Percentiles rank a stretch among this genome's conserved stretches.
These are phyloP conservation scores for Artomyces pyxidatus DNA, from an alignment of 768 basidiomycete species.

Conservation along the genomic window DNA sequence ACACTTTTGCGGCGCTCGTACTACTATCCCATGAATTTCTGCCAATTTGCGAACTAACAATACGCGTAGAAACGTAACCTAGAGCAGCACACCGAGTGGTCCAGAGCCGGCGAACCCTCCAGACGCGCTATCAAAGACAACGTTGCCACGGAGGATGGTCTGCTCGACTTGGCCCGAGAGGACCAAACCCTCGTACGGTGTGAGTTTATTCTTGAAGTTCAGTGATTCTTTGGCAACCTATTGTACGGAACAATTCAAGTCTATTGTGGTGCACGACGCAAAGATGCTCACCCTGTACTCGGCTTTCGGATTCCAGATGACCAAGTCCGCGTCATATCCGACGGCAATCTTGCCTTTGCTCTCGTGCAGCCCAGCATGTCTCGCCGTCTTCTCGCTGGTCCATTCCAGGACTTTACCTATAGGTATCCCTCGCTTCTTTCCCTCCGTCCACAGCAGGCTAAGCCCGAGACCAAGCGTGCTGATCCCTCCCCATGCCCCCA, in stretches of 20 bases:
- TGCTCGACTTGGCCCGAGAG: slow-evolving; percentile 66
- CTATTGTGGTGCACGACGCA: too few species aligned
- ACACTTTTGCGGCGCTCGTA: too few species aligned
- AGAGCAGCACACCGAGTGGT: slow-evolving; percentile 16
- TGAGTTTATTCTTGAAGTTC: slow-evolving; percentile 90
- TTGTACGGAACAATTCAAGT: neutral
- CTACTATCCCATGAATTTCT: too few species aligned
- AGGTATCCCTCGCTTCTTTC: slow-evolving; percentile 44
- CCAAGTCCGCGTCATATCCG: slow-evolving; percentile 81
- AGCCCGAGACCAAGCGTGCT: slow-evolving; percentile 86
- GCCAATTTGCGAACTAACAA: too few species aligned
- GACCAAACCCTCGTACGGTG: slow-evolving; percentile 74
- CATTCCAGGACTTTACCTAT: slow-evolving; percentile 65
- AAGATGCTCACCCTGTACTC: slow-evolving; percentile 34
- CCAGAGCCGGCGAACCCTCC: slow-evolving; percentile 19
- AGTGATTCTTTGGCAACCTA: slow-evolving; percentile 70
- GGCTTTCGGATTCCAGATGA: slow-evolving; percentile 69
- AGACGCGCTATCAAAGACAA: slow-evolving; percentile 48
- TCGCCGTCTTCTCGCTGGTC: slow-evolving; percentile 66
- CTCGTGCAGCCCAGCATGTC: slow-evolving; percentile 64
- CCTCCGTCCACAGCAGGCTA: slow-evolving; percentile 86
- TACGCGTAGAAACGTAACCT: neutral
- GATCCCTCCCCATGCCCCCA: slow-evolving; percentile 94
- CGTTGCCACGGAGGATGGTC: slow-evolving; percentile 70
- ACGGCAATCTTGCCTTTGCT: slow-evolving; percentile 65